phyloP scores from a whole-genome alignment of 345 rosid genomes.

The Citrus hindsii region DNA sequence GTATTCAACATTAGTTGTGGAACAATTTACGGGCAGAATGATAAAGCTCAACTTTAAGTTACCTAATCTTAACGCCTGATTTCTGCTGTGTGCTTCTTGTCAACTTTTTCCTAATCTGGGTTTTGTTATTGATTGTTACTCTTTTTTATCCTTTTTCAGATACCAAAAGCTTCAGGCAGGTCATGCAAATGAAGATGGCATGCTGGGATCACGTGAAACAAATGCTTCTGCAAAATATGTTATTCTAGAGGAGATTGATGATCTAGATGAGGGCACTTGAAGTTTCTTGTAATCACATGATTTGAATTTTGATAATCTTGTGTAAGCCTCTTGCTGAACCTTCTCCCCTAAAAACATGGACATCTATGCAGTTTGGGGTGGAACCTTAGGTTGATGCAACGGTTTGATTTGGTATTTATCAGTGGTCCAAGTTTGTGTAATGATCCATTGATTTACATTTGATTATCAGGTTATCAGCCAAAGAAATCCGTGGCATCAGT shows the following conservation, averaged over 20 bases:
- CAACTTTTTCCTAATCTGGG: neutral
- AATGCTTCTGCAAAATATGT: slow-evolving; percentile 63
- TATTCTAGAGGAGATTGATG: slow-evolving; percentile 87
- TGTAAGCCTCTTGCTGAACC: slow-evolving; percentile 19
- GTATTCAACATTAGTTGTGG: neutral
- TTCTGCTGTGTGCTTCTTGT: neutral
- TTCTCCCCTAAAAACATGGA: neutral
- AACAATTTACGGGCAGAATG: neutral
- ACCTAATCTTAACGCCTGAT: no score
- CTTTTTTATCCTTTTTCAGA: slow-evolving; percentile 30
- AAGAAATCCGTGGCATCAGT: neutral
- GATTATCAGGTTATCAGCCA: slow-evolving; percentile 2
- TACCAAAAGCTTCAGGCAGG: slow-evolving; percentile 65
- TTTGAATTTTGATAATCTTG: slow-evolving; percentile 6
- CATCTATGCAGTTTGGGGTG: neutral
- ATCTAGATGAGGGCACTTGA: slow-evolving; percentile 48
- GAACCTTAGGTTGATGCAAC: neutral
- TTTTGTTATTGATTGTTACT: neutral
- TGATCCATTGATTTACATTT: neutral
- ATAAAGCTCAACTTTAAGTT: neutral
- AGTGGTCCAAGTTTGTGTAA: neutral
- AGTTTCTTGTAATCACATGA: neutral
- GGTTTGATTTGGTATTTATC: neutral
- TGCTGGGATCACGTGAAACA: slow-evolving; percentile 14
- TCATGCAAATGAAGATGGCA: slow-evolving; percentile 34